Base-by-base conservation (phyloP, 1,284 basidiomycete species). In the Fistulinella staudtii region DNA sequence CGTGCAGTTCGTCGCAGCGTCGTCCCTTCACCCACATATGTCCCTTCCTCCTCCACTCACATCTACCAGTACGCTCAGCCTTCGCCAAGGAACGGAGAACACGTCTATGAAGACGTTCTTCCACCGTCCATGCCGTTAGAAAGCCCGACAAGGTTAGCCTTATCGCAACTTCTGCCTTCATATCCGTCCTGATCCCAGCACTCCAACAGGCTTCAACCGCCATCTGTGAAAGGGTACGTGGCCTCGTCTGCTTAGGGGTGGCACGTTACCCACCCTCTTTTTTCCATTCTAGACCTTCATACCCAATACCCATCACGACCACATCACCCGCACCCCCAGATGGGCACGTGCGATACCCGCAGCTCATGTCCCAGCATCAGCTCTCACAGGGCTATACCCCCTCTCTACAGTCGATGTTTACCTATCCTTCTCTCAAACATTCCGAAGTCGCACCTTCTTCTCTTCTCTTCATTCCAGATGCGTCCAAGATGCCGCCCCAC, bases 281-380 rank as follows among this genome's bases (percentile, higher is more conserved):
- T n/a, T 62, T 54, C 46, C 43, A 42, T 52, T 61, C 44, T n/a
- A 63, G 61, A 7, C 49, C 38, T 28, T 58, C 53, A 54, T 72
- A 66, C 43, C 61, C 65, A 14, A 64, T 70, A 28, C 65, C 65
- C 44, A 64, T 76, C 36, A 78, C 75, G 9, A 78, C 76, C 6
- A 79, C 76, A 17, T 74, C 76, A 33, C 69, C 71, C 11, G 57
- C 70, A 31, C 71, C 75, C 4, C 63, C 71, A 20, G 67, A 69
- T n/a, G 66, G 67, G 31, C 46, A 61, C 20, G 50, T 76, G 50
- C 67, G 67, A 49, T 77, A 78, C 53, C 76, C 74, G 9, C 67
- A 72, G 8, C 67, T 79, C 36, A 80, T 80, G 78, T 72, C 73
- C 2, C 70, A 72, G 43, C 77, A 80, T 41, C 77, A 80, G 54